Base-by-base conservation (phyloP, 2,329 filamentous ascomycete species). In the Cladosporium sp. region DNA sequence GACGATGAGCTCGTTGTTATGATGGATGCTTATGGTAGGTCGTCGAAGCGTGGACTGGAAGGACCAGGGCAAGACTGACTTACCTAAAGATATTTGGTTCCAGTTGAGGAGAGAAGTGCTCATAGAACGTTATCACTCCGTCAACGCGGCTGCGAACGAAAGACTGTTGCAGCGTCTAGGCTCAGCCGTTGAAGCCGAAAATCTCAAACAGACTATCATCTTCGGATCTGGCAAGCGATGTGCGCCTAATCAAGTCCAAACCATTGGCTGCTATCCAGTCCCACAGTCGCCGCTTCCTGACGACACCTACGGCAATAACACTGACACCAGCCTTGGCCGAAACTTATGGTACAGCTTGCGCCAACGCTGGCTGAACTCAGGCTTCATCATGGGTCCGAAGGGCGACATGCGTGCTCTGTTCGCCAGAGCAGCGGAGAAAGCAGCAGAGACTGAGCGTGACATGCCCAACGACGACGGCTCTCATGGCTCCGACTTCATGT, bases 211-310 rank as follows among this genome's bases (percentile, higher is more conserved):
- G 62, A 78, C 75, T 1, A 78, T 85, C 10, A 63, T 85, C 1
- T 85, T 84, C 61, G 79, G 75, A 3, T 81, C 82, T 2, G 75
- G 77, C 53, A 84, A 85, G 67, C 65, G 72, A 32, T 85, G 83
- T 60, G 74, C 75, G 57, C 74, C 74, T 1, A 73, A 74, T 40
- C 59, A 73, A 12, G 56, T 66, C 3, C 68, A 72, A 1, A 77
- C 81, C 39, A 68, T 76, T 37, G 77, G 77, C 10, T 85, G 83
- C 63, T 74, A 72, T 37, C 75, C 77, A 15, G 74, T 81, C 1
- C 82, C 83, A 0, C 67, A 77, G 20, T 83, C 80, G 0, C 74
- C 75, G 3, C 61, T 84, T 2, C 77, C 79, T 0, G 70, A 74
- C 6, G 75, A 82, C 57, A 67, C 77, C 0, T 80, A 80, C 61